Evolutionary conservation across 1,139 yeast genomes (phyloP).

Genomic region (Yamadazyma buinensis): DNA sequence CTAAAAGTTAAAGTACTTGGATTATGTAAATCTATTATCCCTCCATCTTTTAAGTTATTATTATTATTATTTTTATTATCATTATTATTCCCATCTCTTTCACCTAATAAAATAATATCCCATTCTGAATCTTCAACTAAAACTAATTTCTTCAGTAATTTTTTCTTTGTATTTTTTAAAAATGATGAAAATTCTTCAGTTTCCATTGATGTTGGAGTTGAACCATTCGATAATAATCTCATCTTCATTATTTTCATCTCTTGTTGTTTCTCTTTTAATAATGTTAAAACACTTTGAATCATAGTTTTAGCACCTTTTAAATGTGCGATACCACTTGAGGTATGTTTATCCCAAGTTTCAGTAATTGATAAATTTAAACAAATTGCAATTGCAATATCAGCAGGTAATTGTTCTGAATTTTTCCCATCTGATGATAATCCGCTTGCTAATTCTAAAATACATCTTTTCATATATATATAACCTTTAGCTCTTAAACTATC

Average conservation of each 20-base stretch:
- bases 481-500: conserved; percentile 46
- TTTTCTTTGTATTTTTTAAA: conserved; percentile 13
- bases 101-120: conserved; percentile 25
- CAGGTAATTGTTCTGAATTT: conserved; percentile 40
- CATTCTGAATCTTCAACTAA: conserved; percentile 34
- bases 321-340: conserved; percentile 64
- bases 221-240: conserved; percentile 10
- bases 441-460: conserved; percentile 55
- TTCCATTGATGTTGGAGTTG: conserved; percentile 10
- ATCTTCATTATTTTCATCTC: conserved; percentile 13
- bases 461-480: conserved; percentile 53
- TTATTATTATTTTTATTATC: not conserved
- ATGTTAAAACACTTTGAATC: conserved; percentile 44
- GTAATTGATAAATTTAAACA: conserved; percentile 61
- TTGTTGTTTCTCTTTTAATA: conserved; percentile 26
- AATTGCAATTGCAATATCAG: conserved; percentile 64
- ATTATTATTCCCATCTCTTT: not conserved
- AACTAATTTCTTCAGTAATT: conserved; percentile 25
- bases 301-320: conserved; percentile 63
- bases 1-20: not conserved
- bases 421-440: conserved; percentile 38
- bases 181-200: conserved; percentile 14
- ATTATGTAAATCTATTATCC: no score
- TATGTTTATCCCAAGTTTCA: conserved; percentile 68
- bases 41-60: conserved; percentile 1